Evolutionary conservation across 2,329 filamentous ascomycete genomes (phyloP).

Genomic region (Microsporum ferrugineum): DNA sequence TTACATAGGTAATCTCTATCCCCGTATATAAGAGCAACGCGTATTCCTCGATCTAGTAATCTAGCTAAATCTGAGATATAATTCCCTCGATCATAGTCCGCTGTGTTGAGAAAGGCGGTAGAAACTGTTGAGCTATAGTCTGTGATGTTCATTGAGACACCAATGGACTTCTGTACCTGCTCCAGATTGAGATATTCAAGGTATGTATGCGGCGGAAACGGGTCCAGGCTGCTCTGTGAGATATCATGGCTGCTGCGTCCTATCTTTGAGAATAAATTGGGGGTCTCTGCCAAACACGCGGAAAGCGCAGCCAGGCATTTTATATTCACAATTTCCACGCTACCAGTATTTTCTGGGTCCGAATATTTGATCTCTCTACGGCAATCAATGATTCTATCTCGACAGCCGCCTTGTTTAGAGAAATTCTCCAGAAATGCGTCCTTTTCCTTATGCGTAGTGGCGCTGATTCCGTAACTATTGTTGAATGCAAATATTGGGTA

Average conservation of each 20-base stretch:
- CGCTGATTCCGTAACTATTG: slow-evolving; percentile 41
- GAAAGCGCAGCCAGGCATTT: not conserved
- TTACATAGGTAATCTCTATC: slow-evolving; percentile 45
- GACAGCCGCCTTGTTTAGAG: slow-evolving; percentile 33
- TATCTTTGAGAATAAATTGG: slow-evolving; percentile 32
- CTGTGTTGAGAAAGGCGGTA: not conserved
- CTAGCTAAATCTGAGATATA: slow-evolving; percentile 27
- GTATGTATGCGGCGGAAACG: slow-evolving; percentile 43
- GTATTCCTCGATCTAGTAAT: slow-evolving; percentile 40
- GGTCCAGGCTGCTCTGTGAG: slow-evolving; percentile 39
- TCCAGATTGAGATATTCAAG: slow-evolving; percentile 46
- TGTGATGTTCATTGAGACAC: slow-evolving; percentile 46
- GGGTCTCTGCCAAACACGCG: not conserved
- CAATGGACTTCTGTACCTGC: slow-evolving; percentile 42
- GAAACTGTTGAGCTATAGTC: slow-evolving; percentile 40
- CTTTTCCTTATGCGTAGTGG: slow-evolving; percentile 34
- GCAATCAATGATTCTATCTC: slow-evolving; percentile 39
- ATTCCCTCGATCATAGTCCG: not conserved
- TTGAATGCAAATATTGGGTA: slow-evolving; percentile 39
- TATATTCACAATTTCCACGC: not conserved
- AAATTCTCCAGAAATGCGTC: slow-evolving; percentile 29
- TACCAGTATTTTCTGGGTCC: slow-evolving; percentile 2
- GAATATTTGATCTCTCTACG: slow-evolving; percentile 17
- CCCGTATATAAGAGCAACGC: slow-evolving; percentile 42
- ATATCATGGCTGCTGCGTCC: slow-evolving; percentile 49